These are phyloP conservation scores for Sarocladium brachiariae DNA, from an alignment of 2,329 filamentous ascomycete genomes.

Conservation along the genomic window DNA sequence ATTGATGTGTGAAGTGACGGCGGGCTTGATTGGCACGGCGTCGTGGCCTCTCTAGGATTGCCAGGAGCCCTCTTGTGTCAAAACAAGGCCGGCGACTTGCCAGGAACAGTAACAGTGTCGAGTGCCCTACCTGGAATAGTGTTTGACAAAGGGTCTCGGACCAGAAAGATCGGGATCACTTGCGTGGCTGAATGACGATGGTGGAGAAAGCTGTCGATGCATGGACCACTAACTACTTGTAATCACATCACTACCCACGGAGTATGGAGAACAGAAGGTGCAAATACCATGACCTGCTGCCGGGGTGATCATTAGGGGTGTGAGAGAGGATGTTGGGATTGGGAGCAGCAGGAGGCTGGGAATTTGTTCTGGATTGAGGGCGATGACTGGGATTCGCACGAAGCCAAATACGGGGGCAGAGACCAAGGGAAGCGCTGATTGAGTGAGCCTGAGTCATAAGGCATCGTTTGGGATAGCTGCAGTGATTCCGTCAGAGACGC, in stretches of 20 bases:
- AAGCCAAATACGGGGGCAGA: neutral
- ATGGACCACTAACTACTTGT: too few relatives aligned
- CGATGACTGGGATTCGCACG: constrained; percentile 2
- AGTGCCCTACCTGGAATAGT: constrained; percentile 1
- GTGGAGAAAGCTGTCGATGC: too few relatives aligned
- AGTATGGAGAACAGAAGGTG: too few relatives aligned
- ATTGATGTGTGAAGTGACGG: constrained; percentile 1
- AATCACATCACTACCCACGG: too few relatives aligned
- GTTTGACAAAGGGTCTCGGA: neutral
- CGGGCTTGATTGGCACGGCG: neutral
- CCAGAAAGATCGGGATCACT: constrained; percentile 4
- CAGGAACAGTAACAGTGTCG: constrained; percentile 6
- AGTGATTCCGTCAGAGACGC: too few relatives aligned
- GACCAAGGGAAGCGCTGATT: neutral
- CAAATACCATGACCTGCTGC: too few relatives aligned
- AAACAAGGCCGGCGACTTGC: neutral
- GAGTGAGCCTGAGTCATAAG: neutral
- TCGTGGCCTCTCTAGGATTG: neutral
- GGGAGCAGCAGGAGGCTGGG: constrained; percentile 3
- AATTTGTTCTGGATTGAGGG: neutral
- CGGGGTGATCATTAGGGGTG: neutral
- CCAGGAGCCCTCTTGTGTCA: constrained; percentile 1
- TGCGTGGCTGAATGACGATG: constrained; percentile 7
- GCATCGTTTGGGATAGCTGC: too few relatives aligned
- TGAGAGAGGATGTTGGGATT: neutral